Evolutionary conservation across 768 basidiomycete genomes (phyloP).

Genomic region (Sistotremastrum suecicum): DNA sequence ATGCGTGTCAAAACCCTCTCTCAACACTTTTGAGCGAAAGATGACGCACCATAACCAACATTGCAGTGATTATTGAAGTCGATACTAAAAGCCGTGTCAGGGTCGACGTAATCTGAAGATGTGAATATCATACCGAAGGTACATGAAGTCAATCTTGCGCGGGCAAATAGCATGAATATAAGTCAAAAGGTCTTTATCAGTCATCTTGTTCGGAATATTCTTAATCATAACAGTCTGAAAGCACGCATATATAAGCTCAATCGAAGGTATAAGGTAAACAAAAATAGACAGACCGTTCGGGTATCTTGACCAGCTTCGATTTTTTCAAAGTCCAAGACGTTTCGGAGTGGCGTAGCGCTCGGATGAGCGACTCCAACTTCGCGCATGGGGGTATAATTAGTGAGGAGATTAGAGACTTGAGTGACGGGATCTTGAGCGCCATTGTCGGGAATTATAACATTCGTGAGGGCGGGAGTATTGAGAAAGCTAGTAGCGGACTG

Average conservation of each 20-base stretch:
- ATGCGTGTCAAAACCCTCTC: neutral
- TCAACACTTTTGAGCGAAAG: neutral
- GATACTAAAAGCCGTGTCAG: neutral
- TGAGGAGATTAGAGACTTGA: neutral
- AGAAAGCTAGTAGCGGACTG: too few relatives aligned
- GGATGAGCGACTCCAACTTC: neutral
- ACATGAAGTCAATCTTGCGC: constrained; percentile 74
- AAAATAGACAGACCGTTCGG: constrained; percentile 41
- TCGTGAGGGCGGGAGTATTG: too few relatives aligned
- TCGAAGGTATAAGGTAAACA: neutral
- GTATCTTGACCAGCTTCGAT: constrained; percentile 73
- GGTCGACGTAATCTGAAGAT: constrained; percentile 24
- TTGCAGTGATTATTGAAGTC: constrained; percentile 13
- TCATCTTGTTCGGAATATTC: constrained; percentile 91
- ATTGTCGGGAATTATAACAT: too few relatives aligned
- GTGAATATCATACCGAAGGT: constrained; percentile 75
- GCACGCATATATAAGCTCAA: too few relatives aligned
- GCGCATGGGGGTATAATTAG: neutral
- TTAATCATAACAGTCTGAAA: constrained; percentile 66
- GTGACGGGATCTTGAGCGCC: too few relatives aligned
- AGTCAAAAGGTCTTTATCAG: constrained; percentile 49
- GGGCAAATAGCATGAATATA: constrained; percentile 63
- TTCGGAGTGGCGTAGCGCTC: constrained; percentile 15
- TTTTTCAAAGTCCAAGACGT: constrained; percentile 48
- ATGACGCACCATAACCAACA: constrained; percentile 15